Percentiles rank a stretch among this genome's conserved stretches.
Conservation (phyloP, 2,329 filamentous ascomycete genomes). For the Elsinoe australis region DNA sequence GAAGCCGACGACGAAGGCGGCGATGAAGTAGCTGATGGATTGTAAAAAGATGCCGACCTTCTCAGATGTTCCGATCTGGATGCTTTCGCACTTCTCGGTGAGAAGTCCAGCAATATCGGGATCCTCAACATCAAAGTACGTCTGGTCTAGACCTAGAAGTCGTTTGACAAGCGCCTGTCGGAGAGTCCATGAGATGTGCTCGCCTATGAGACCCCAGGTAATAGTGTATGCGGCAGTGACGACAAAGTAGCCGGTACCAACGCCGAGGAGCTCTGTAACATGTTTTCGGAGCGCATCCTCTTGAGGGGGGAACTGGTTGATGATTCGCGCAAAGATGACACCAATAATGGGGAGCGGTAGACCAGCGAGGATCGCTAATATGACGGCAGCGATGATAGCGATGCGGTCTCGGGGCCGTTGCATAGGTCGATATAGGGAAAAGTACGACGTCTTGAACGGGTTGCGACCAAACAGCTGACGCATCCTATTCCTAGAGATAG, state of each 20-base stretch:
- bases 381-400: conserved; percentile 30
- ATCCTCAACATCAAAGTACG: conserved; percentile 45
- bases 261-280: conserved; percentile 39
- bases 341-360: conserved; percentile 37
- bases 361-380: conserved; percentile 35
- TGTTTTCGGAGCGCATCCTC: conserved; percentile 37
- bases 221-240: conserved; percentile 45
- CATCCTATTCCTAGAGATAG: conserved; percentile 30
- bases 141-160: conserved; percentile 45
- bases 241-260: conserved; percentile 43
- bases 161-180: conserved; percentile 42
- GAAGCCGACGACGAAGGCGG: conserved; percentile 41
- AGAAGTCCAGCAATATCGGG: conserved; percentile 43
- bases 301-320: conserved; percentile 43
- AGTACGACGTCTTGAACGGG: conserved; percentile 43
- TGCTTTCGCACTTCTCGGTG: conserved; percentile 40
- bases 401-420: conserved; percentile 34
- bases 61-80: conserved; percentile 42
- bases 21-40: conserved; percentile 40
- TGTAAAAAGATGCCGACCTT: conserved; percentile 42
- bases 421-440: conserved; percentile 41
- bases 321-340: conserved; percentile 42
- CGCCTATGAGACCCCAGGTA: conserved; percentile 45
- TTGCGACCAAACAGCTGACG: conserved; percentile 37
- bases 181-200: conserved; percentile 42